Percentiles rank a stretch among this genome's conserved stretches.
These are phyloP conservation scores for Anthracocystis panici-leucophaei DNA, from an alignment of 1,284 basidiomycete species.

Conservation along the genomic window DNA sequence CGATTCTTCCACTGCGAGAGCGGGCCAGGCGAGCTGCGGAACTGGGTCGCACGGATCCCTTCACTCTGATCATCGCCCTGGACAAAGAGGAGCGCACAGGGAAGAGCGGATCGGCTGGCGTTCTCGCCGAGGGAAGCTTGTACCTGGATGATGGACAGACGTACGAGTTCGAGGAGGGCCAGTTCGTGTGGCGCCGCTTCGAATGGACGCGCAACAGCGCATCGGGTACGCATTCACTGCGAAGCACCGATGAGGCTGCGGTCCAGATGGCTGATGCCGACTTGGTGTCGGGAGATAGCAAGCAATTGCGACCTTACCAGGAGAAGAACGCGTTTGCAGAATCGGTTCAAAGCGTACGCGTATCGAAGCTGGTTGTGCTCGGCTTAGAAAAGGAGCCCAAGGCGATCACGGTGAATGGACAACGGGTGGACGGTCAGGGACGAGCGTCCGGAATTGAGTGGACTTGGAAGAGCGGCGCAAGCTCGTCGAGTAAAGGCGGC, in stretches of 20 bases:
- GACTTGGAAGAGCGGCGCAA: constrained; percentile 43
- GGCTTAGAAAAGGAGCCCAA: constrained; percentile 56
- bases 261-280: constrained; percentile 23
- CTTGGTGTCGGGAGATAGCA: constrained; percentile 40
- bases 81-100: constrained; percentile 71
- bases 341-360: constrained; percentile 56
- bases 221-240: constrained; percentile 31
- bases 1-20: constrained; percentile 86
- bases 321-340: constrained; percentile 54
- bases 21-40: constrained; percentile 86
- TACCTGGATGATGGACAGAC: constrained; percentile 96
- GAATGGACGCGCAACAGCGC: constrained; percentile 32
- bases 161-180: constrained; percentile 81
- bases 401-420: constrained; percentile 35
- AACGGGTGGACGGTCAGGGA: constrained; percentile 16
- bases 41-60: constrained; percentile 90
- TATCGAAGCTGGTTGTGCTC: constrained; percentile 64
- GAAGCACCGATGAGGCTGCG: constrained; percentile 38
- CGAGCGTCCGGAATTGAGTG: constrained; percentile 34
- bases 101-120: constrained; percentile 16
- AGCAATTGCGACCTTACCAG: constrained; percentile 39
- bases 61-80: constrained; percentile 88
- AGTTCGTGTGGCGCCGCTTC: constrained; percentile 76
- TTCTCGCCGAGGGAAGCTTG: constrained; percentile 80
- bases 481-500: constrained; percentile 35